Percentiles rank a stretch among this genome's conserved stretches.
Evolutionary conservation across 139 green algal species (phyloP).

Genomic region (Eudorina sp.): DNA sequence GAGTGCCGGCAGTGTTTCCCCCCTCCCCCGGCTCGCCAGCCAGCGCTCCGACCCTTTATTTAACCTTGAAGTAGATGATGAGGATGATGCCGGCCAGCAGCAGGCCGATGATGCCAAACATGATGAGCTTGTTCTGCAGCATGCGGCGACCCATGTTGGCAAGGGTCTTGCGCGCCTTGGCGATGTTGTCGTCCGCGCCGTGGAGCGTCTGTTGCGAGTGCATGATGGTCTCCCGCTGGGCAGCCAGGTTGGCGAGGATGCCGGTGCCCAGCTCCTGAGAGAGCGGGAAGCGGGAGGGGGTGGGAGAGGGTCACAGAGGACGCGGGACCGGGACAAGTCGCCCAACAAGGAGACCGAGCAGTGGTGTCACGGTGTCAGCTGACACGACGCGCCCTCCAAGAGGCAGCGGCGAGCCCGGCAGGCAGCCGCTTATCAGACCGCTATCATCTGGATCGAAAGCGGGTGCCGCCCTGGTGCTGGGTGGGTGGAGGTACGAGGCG

Average conservation of each 20-base stretch:
- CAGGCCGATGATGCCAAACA: constrained; percentile 71
- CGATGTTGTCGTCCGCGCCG: constrained; percentile 93
- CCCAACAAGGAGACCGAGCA: no score
- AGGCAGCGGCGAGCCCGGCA: no score
- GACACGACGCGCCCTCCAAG: no score
- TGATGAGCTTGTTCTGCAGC: constrained; percentile 92
- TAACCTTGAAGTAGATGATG: constrained; percentile 74
- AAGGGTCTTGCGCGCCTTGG: constrained; percentile 87
- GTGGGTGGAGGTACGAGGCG: no score
- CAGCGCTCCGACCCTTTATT: no score
- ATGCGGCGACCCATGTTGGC: constrained; percentile 88
- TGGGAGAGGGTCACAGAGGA: not conserved
- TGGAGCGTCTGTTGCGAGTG: constrained; percentile 88
- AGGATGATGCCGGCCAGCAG: constrained; percentile 72
- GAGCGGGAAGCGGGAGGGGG: not conserved
- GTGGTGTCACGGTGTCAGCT: no score
- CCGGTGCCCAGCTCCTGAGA: constrained; percentile 93
- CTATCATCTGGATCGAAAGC: no score
- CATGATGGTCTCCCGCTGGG: constrained; percentile 94
- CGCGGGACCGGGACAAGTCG: no score
- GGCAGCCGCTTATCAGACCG: no score
- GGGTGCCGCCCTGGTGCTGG: no score
- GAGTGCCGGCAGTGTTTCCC: no score
- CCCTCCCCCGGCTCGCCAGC: no score
- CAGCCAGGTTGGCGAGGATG: constrained; percentile 93